Percentiles rank a stretch among this genome's conserved stretches.
phyloP scores from a whole-genome alignment of 192 early-diverging fungal genomes.

The Rhizoclosmatium sp. region DNA sequence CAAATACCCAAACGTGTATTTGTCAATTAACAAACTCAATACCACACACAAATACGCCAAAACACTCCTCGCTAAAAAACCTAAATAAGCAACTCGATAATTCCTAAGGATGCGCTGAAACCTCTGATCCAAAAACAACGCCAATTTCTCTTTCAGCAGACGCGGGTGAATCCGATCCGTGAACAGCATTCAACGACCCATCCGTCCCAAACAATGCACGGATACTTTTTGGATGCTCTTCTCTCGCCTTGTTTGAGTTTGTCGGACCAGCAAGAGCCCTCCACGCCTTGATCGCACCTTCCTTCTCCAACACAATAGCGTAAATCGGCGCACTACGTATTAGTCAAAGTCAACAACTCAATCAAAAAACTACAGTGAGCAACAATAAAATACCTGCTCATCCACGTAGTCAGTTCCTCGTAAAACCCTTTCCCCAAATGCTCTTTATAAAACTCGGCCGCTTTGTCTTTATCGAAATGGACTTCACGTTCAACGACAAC shows the following conservation, averaged over 20 bases:
- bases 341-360: neutral
- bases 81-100: too few relatives aligned
- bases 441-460: constrained; percentile 58
- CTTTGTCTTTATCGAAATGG: constrained; percentile 42
- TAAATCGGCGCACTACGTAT: constrained; percentile 55
- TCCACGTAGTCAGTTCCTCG: constrained; percentile 59
- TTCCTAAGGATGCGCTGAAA: too few relatives aligned
- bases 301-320: constrained; percentile 45
- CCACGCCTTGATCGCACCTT: constrained; percentile 37
- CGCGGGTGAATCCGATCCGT: constrained; percentile 61
- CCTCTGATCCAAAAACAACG: constrained; percentile 45
- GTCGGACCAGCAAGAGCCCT: constrained; percentile 53
- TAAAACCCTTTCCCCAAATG: constrained; percentile 51
- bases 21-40: too few relatives aligned
- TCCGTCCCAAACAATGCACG: constrained; percentile 61
- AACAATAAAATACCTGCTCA: constrained; percentile 53
- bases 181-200: constrained; percentile 59
- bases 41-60: too few relatives aligned
- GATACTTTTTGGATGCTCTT: constrained; percentile 32
- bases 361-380: too few relatives aligned
- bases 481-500: constrained; percentile 56
- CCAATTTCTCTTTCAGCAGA: constrained; percentile 61
- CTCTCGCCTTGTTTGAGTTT: constrained; percentile 52
- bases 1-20: too few relatives aligned
- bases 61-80: too few relatives aligned